A percentile compares a stretch with the other conserved stretches of the same genome.
Conservation (phyloP, 306 rosid species). For the Sphenostylis stenocarpa region DNA sequence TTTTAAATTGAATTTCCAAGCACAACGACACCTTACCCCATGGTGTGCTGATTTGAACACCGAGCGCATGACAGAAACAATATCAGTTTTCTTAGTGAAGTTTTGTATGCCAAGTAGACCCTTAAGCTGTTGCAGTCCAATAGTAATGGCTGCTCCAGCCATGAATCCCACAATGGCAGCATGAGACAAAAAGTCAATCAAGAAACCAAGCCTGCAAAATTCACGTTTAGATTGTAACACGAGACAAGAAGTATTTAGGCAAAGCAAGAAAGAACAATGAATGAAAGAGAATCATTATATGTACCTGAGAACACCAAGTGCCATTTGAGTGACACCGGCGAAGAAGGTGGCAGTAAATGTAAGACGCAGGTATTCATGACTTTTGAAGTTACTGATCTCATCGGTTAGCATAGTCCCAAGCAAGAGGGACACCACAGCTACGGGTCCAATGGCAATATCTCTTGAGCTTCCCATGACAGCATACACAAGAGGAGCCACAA, state of each 20-base stretch:
- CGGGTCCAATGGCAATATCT: slow-evolving; percentile 85
- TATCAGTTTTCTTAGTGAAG: slow-evolving; percentile 78
- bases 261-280: background rate
- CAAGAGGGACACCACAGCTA: slow-evolving; percentile 83
- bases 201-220: slow-evolving; percentile 76
- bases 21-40: slow-evolving; percentile 51
- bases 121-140: slow-evolving; percentile 85
- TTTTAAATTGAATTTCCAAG: background rate
- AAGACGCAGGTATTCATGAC: slow-evolving; percentile 48
- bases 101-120: slow-evolving; percentile 67
- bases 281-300: background rate
- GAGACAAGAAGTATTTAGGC: background rate
- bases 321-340: slow-evolving; percentile 72
- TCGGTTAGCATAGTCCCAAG: slow-evolving; percentile 55
- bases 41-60: slow-evolving; percentile 55
- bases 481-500: slow-evolving; percentile 76
- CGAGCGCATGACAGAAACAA: slow-evolving; percentile 68
- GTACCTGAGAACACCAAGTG: slow-evolving; percentile 68
- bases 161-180: slow-evolving; percentile 94
- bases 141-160: slow-evolving; percentile 90
- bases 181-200: slow-evolving; percentile 84
- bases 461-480: slow-evolving; percentile 88
- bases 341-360: slow-evolving; percentile 87
- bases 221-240: background rate
- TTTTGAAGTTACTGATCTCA: slow-evolving; percentile 34